These are phyloP conservation scores for Gloeostereum incarnatum DNA, from an alignment of 768 basidiomycete species.

Conservation along the genomic window DNA sequence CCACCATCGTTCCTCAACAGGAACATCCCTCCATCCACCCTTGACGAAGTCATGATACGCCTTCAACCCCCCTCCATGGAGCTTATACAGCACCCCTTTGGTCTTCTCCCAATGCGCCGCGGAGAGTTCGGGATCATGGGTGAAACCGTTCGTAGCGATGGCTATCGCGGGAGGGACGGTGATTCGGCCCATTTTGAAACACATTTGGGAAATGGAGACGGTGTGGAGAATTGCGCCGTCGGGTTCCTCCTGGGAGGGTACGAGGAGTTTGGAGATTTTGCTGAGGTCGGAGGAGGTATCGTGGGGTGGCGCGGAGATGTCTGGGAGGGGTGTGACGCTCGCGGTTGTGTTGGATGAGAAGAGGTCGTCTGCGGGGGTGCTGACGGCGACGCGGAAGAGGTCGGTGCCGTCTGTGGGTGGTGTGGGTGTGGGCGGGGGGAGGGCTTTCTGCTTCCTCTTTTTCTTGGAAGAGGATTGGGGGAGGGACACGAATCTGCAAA, in stretches of 20 bases:
- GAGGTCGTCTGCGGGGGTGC: slow-evolving; percentile 1
- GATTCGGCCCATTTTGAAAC: slow-evolving; percentile 65
- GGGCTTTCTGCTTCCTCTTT: slow-evolving; percentile 1
- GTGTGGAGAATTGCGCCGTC: slow-evolving; percentile 58
- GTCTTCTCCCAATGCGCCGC: slow-evolving; percentile 42
- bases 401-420: no score
- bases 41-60: slow-evolving; percentile 30
- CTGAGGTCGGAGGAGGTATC: no score
- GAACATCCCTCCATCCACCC: slow-evolving; percentile 55
- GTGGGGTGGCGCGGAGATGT: neutral
- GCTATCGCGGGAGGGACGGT: slow-evolving; percentile 63
- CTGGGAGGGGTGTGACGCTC: neutral
- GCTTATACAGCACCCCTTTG: slow-evolving; percentile 23
- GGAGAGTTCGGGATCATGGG: slow-evolving; percentile 23
- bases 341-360: neutral
- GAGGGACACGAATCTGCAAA: slow-evolving; percentile 36
- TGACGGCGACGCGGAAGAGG: neutral
- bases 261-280: slow-evolving; percentile 7
- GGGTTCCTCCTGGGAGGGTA: slow-evolving; percentile 27
- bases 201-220: slow-evolving; percentile 50
- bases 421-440: no score
- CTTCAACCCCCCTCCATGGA: slow-evolving; percentile 24
- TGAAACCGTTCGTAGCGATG: slow-evolving; percentile 52
- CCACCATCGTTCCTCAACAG: slow-evolving; percentile 60
- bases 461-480: no score